Evolutionary conservation across 2,329 filamentous ascomycete species (phyloP).

Genomic region (Apiospora malaysiana): DNA sequence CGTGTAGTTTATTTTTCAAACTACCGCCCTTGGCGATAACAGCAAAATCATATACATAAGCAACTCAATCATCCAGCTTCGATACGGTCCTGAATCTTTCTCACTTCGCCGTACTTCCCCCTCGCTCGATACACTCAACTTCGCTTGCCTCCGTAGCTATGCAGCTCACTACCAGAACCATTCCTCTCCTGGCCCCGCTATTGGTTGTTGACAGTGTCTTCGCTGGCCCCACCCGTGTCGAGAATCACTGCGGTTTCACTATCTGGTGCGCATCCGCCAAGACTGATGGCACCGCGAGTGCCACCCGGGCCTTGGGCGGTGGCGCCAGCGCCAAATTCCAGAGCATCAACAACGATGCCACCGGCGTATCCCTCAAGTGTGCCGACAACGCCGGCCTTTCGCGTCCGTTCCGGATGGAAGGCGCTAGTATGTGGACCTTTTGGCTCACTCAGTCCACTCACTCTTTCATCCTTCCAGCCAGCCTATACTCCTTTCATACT

Average conservation of each 20-base stretch:
- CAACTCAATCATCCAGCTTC: neutral
- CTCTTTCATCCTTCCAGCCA: neutral
- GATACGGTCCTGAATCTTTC: neutral
- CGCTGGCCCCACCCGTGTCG: neutral
- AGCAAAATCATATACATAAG: neutral
- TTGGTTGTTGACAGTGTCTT: neutral
- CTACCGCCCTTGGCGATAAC: no score
- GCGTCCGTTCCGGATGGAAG: slow-evolving; percentile 31
- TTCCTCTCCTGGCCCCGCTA: neutral
- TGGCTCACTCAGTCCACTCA: neutral
- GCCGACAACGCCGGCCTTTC: slow-evolving; percentile 19
- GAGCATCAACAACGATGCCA: slow-evolving; percentile 27
- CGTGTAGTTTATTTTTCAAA: no score
- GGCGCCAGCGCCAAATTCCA: neutral
- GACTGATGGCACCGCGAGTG: neutral
- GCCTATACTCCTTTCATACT: neutral
- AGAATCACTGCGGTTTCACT: slow-evolving; percentile 3
- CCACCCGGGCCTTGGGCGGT: neutral
- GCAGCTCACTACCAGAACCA: neutral
- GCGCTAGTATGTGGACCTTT: slow-evolving; percentile 2
- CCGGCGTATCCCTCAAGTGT: slow-evolving; percentile 33
- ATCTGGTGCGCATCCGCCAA: neutral
- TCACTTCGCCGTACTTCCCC: neutral
- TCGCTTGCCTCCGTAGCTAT: neutral
- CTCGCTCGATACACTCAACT: neutral